phyloP scores from a whole-genome alignment of 2,329 filamentous ascomycete species.

The Mollisia scopiformis region DNA sequence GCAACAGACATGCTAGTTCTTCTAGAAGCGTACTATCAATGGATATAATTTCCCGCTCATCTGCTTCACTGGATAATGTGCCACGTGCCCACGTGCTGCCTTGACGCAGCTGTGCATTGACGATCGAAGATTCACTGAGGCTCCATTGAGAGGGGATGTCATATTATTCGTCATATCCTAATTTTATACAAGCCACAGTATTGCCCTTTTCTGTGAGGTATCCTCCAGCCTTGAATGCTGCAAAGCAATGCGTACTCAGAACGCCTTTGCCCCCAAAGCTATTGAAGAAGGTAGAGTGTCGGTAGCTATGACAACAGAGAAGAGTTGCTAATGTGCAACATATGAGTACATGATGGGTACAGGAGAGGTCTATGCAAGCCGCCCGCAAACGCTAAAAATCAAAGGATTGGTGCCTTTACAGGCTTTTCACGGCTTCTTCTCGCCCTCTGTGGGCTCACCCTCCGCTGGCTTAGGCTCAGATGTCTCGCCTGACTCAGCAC shows the following conservation, averaged over 20 bases:
- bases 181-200: constrained; percentile 40
- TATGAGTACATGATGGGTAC: constrained; percentile 36
- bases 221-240: constrained; percentile 32
- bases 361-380: constrained; percentile 38
- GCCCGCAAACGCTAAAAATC: constrained; percentile 33
- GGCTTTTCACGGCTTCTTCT: constrained; percentile 64
- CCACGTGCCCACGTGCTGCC: constrained; percentile 13
- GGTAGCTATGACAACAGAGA: constrained; percentile 38
- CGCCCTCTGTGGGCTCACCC: constrained; percentile 72
- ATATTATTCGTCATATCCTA: constrained; percentile 55
- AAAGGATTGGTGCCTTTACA: constrained; percentile 27
- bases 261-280: constrained; percentile 39
- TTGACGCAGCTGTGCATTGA: constrained; percentile 14
- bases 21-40: neutral
- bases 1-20: constrained; percentile 21
- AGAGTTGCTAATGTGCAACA: constrained; percentile 37
- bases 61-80: neutral
- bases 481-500: constrained; percentile 66
- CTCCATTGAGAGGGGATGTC: constrained; percentile 57
- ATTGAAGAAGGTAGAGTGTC: constrained; percentile 33
- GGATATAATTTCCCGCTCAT: neutral
- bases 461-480: constrained; percentile 46
- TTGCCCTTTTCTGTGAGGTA: constrained; percentile 33
- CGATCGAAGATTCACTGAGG: neutral
- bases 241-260: constrained; percentile 33